phyloP scores from a whole-genome alignment of 306 rosid genomes.

The Cajanus cajan region DNA sequence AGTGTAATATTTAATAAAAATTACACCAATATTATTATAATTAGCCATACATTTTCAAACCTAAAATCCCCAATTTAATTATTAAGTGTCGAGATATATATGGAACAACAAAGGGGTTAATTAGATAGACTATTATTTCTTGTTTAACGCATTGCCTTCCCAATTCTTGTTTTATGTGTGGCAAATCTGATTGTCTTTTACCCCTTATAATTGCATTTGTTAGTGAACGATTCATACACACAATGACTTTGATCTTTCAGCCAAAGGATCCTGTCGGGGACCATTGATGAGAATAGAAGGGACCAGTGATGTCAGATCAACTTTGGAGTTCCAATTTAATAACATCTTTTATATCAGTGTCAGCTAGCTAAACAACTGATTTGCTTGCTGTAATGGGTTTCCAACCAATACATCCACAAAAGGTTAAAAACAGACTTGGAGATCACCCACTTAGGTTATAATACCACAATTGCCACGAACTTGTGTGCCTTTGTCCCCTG shows the following conservation, averaged over 20 bases:
- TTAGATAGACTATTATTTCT: constrained; percentile 29
- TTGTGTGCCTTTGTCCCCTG: constrained; percentile 32
- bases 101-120: constrained; percentile 34
- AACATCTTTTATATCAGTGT: constrained; percentile 38
- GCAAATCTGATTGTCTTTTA: constrained; percentile 28
- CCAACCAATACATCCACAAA: constrained; percentile 51
- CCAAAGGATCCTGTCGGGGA: constrained; percentile 47
- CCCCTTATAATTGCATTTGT: constrained; percentile 34
- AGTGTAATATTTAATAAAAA: too few relatives aligned
- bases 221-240: constrained; percentile 44
- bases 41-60: constrained; percentile 46
- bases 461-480: constrained; percentile 15
- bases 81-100: constrained; percentile 41
- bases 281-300: constrained; percentile 31
- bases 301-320: constrained; percentile 44
- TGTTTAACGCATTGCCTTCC: constrained; percentile 24
- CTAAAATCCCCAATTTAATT: constrained; percentile 42
- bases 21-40: too few relatives aligned
- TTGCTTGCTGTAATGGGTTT: constrained; percentile 59
- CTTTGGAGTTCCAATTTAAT: constrained; percentile 34
- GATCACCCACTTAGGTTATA: constrained; percentile 34
- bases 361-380: constrained; percentile 65
- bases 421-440: constrained; percentile 38
- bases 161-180: constrained; percentile 23
- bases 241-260: constrained; percentile 29